Evolutionary conservation across 1,139 yeast genomes (phyloP), one percentile per base, ranked within the genome.

Genomic region (Yamadazyma triangularis): DNA sequence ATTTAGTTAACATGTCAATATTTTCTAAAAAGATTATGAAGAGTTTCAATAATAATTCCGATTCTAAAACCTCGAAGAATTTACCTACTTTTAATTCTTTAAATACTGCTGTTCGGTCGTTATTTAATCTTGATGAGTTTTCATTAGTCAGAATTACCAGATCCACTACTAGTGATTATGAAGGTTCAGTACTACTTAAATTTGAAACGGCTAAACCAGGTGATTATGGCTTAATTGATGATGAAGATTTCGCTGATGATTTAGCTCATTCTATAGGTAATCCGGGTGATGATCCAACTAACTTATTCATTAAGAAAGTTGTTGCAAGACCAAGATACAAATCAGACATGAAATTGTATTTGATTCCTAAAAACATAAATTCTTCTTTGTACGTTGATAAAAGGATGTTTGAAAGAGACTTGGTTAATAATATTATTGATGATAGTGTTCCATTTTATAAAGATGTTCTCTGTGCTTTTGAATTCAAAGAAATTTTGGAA

Each of bases 191-290:
- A 6, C 54, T 73, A 4, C 51, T 74, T 26, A 74, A 74, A 42
- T 53, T 74, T 30, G 81, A 74, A 46, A 70, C 79, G 1, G 75
- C 77, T 0, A 61, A 55, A 36, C 75, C 78, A 0, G 79, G 80
- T 3, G 75, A 73, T 36, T 43, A 49, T n/a, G 60, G 58, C 42
- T 48, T 74, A 28, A 64, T 73, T 32, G 80, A 74, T 44, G 70
- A 64, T 33, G 65, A 60, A 25, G 73, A 70, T 24, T 67, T 60
- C 36, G 51, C 58, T 27, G 66, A 66, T 25, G 72, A 66, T 32
- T 58, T 63, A 61, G 38, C 54, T 16, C 58, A 59, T 32, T 56
- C 65, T 16, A 44, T 66, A 24, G 78, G 78, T 1, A 47, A 49
- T 25, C 38, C 42, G 2, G 60, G 63, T 19, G 71, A 69, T 27